phyloP scores from a whole-genome alignment of 306 rosid species.

The Vigna unguiculata region DNA sequence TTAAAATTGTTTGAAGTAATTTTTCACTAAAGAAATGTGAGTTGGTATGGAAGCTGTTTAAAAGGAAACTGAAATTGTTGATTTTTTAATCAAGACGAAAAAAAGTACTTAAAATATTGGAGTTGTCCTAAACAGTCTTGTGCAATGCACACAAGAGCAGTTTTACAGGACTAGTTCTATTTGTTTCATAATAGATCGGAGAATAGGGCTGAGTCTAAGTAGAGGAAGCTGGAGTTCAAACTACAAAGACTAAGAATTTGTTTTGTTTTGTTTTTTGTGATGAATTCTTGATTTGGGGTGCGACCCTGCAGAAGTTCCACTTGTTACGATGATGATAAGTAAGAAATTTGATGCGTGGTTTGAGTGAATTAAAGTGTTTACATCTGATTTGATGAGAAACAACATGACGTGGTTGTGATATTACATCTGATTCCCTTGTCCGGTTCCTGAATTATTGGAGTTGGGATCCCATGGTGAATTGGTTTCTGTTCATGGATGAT shows the following conservation, averaged over 20 bases:
- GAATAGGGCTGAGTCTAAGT: conserved; percentile 9
- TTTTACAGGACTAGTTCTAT: not conserved
- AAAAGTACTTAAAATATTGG: no score
- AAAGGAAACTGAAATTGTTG: no score
- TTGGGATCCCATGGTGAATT: conserved; percentile 14
- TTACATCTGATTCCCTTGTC: not conserved
- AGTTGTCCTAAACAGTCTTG: not conserved
- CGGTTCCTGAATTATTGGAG: not conserved
- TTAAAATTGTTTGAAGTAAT: no score
- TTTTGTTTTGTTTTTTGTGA: not conserved
- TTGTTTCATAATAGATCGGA: not conserved
- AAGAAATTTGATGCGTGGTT: not conserved
- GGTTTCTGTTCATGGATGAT: not conserved
- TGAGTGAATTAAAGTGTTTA: not conserved
- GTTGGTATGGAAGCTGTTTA: no score
- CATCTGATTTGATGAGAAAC: no score
- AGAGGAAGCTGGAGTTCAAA: not conserved
- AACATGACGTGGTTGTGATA: not conserved
- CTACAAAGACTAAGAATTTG: not conserved
- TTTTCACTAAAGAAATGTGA: no score
- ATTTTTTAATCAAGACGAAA: no score
- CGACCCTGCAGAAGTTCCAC: not conserved
- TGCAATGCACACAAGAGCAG: not conserved
- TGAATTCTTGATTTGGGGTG: conserved; percentile 27
- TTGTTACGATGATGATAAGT: not conserved